A percentile compares a stretch with the other conserved stretches of the same genome.
Conservation (phyloP, 1,139 yeast species). For the Scheffersomyces lignicola region DNA sequence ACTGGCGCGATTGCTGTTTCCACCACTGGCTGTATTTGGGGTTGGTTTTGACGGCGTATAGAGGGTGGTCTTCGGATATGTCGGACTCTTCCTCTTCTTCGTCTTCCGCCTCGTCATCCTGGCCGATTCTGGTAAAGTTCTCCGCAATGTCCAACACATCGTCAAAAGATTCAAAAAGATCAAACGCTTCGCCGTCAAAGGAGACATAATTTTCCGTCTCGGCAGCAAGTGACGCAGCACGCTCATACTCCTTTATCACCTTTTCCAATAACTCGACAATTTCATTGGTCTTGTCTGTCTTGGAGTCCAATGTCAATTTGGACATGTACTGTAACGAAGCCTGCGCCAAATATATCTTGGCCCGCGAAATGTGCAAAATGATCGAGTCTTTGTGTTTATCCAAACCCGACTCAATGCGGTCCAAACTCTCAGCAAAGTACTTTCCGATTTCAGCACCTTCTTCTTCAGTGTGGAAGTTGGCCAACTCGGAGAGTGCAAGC, state of each 20-base stretch:
- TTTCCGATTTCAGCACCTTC: conserved; percentile 46
- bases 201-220: conserved; percentile 22
- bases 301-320: conserved; percentile 41
- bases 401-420: conserved; percentile 65
- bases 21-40: conserved; percentile 55
- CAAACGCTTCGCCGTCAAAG: conserved; percentile 44
- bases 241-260: conserved; percentile 44
- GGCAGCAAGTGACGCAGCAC: conserved; percentile 40
- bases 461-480: conserved; percentile 52
- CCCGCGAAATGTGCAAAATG: conserved; percentile 51
- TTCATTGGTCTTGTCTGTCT: conserved; percentile 20
- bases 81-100: conserved; percentile 29
- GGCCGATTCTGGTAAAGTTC: conserved; percentile 54
- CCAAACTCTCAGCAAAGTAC: conserved; percentile 69
- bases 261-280: conserved; percentile 39
- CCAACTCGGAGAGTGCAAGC: conserved; percentile 66
- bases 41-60: conserved; percentile 35
- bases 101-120: conserved; percentile 24
- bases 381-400: conserved; percentile 45
- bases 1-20: conserved; percentile 50
- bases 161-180: conserved; percentile 56
- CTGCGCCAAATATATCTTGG: conserved; percentile 56
- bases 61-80: conserved; percentile 54
- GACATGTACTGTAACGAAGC: conserved; percentile 60
- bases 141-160: conserved; percentile 66